Evolutionary conservation across 1,284 basidiomycete genomes (phyloP).

Genomic region (Inonotus obliquus): DNA sequence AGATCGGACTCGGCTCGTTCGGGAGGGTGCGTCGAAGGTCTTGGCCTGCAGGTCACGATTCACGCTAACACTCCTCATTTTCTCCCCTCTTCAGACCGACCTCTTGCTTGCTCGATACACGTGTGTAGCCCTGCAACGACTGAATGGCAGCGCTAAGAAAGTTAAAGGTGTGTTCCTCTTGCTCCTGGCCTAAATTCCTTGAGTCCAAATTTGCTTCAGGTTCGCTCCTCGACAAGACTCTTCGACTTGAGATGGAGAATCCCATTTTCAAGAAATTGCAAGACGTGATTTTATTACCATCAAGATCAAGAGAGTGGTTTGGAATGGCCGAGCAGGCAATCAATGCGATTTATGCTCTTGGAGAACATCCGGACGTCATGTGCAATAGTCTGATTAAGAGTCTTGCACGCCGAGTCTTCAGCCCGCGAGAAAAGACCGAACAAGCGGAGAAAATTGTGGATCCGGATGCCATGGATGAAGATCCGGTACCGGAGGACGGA

Average conservation of each 20-base stretch:
- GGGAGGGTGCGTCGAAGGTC: slow-evolving; percentile 57
- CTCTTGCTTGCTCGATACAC: slow-evolving; percentile 90
- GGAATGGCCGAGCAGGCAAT: slow-evolving; percentile 94
- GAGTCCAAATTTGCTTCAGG: slow-evolving; percentile 38
- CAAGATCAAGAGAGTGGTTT: slow-evolving; percentile 90
- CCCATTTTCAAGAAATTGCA: slow-evolving; percentile 83
- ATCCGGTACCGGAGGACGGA: slow-evolving; percentile 27
- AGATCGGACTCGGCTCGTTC: slow-evolving; percentile 81
- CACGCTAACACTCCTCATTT: not conserved
- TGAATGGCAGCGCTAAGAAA: slow-evolving; percentile 95
- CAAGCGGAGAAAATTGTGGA: slow-evolving; percentile 22
- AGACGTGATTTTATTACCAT: slow-evolving; percentile 73
- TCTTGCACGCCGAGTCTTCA: slow-evolving; percentile 73
- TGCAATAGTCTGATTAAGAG: slow-evolving; percentile 82
- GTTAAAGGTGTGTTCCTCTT: slow-evolving; percentile 68
- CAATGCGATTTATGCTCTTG: slow-evolving; percentile 93
- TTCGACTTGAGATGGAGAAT: slow-evolving; percentile 87
- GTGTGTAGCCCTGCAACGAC: slow-evolving; percentile 86
- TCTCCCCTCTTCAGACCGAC: slow-evolving; percentile 54
- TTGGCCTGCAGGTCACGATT: not conserved
- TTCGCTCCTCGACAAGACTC: slow-evolving; percentile 82
- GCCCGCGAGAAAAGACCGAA: slow-evolving; percentile 13
- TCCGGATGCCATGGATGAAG: slow-evolving; percentile 53
- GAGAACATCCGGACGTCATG: slow-evolving; percentile 88
- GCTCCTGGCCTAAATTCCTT: not conserved